These are phyloP conservation scores for Penicillium sp. DNA, from an alignment of 2,329 filamentous ascomycete species.

Conservation along the genomic window DNA sequence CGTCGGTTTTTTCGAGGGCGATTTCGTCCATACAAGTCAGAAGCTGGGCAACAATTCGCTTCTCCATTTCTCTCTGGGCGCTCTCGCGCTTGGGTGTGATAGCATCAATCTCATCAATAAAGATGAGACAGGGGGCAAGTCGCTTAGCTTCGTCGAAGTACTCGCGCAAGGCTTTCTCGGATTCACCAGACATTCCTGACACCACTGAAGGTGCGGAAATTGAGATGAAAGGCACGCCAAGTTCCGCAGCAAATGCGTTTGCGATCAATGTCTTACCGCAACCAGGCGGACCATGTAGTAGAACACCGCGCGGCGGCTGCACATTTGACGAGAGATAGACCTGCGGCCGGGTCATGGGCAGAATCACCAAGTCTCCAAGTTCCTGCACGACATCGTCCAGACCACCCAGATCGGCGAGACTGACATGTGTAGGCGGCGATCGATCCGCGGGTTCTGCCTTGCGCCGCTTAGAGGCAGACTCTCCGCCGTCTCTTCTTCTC, in stretches of 20 bases:
- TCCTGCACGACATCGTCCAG: conserved; percentile 71
- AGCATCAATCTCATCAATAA: conserved; percentile 89
- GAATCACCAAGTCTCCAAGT: conserved; percentile 69
- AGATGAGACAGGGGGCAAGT: conserved; percentile 83
- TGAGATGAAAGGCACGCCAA: conserved; percentile 76
- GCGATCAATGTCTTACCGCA: conserved; percentile 86
- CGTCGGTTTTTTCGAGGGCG: conserved; percentile 67
- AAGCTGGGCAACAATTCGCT: conserved; percentile 80
- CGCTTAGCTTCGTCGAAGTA: conserved; percentile 85
- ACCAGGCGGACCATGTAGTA: conserved; percentile 80
- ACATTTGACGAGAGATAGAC: conserved; percentile 66
- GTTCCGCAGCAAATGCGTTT: conserved; percentile 73
- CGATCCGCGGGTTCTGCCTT: conserved; percentile 62
- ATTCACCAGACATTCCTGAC: conserved; percentile 85
- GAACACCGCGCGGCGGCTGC: conserved; percentile 70
- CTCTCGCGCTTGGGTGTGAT: conserved; percentile 85
- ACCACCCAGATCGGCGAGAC: conserved; percentile 72
- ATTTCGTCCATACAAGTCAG: conserved; percentile 85
- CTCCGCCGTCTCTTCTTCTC: conserved; percentile 63
- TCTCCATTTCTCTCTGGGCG: conserved; percentile 84
- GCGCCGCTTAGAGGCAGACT: conserved; percentile 66
- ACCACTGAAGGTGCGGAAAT: conserved; percentile 81
- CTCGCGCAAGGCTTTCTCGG: conserved; percentile 81
- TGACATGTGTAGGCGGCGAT: conserved; percentile 66
- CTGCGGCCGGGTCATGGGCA: conserved; percentile 69